Evolutionary conservation across 441 rosid species (phyloP).

Genomic region (Arabidopsis hybrid): DNA sequence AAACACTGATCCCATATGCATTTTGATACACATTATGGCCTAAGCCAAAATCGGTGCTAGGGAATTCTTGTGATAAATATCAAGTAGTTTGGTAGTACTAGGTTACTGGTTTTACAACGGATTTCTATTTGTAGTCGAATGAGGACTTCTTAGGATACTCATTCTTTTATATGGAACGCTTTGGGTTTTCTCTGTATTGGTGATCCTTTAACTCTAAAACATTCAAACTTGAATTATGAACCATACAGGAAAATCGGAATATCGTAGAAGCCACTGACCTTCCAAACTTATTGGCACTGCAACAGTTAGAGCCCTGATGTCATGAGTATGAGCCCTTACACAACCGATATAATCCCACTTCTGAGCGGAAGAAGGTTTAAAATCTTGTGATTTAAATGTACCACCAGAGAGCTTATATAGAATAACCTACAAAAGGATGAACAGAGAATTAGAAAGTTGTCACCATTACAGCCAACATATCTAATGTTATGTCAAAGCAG

Average conservation of each 20-base stretch:
- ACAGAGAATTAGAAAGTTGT: slow-evolving; percentile 24
- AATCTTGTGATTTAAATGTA: slow-evolving; percentile 47
- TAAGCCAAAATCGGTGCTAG: slow-evolving; percentile 6
- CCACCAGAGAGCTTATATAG: slow-evolving; percentile 76
- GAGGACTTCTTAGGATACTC: slow-evolving; percentile 9
- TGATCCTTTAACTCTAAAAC: slow-evolving; percentile 4
- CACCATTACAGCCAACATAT: slow-evolving; percentile 20
- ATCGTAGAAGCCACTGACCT: slow-evolving; percentile 61
- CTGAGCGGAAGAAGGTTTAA: slow-evolving; percentile 52
- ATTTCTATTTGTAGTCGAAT: background rate
- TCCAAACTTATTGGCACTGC: slow-evolving; percentile 79
- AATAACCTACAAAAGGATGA: slow-evolving; percentile 61
- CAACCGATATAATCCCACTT: slow-evolving; percentile 87
- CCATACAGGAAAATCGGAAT: background rate
- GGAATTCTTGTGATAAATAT: slow-evolving; percentile 10
- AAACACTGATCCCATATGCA: slow-evolving; percentile 25
- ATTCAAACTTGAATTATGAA: slow-evolving; percentile 5
- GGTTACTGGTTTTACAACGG: slow-evolving; percentile 1
- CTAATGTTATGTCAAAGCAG: slow-evolving; percentile 13
- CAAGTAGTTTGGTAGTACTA: background rate
- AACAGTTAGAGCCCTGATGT: slow-evolving; percentile 87
- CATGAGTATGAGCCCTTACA: slow-evolving; percentile 94
- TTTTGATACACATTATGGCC: slow-evolving; percentile 15
- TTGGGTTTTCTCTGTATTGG: slow-evolving; percentile 3
- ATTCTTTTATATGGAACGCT: background rate